These are phyloP conservation scores for Quillaja saponaria DNA, from an alignment of 306 rosid genomes.

Conservation along the genomic window DNA sequence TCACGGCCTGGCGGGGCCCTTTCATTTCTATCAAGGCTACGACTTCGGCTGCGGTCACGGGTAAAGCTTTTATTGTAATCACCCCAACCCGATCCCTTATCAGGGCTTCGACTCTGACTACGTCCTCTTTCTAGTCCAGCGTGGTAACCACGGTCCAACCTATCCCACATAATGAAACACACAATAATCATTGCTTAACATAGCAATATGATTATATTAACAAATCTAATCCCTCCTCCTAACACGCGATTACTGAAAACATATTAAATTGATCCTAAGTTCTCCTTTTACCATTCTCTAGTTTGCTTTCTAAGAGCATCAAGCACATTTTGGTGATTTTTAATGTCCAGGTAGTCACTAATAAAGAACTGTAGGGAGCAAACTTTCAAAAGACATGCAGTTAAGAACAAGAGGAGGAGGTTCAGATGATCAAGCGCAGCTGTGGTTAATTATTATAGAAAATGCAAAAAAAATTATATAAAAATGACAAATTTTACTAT, in stretches of 20 bases:
- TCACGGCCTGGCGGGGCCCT: conserved; percentile 37
- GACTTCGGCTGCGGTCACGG: conserved; percentile 74
- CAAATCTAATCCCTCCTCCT: not conserved
- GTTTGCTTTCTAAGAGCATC: too few species aligned
- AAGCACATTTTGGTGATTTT: too few species aligned
- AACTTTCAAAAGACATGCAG: too few species aligned
- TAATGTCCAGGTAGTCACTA: too few species aligned
- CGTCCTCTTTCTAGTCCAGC: conserved; percentile 41
- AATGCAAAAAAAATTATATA: not conserved
- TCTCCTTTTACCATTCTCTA: too few species aligned
- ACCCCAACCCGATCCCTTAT: conserved; percentile 54
- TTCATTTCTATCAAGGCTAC: conserved; percentile 47
- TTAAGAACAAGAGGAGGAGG: too few species aligned
- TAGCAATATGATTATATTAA: not conserved
- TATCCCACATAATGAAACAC: conserved; percentile 31
- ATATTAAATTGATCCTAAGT: too few species aligned
- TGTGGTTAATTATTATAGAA: too few species aligned
- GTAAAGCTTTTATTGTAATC: conserved; percentile 43
- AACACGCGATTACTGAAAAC: too few species aligned
- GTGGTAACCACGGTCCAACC: conserved; percentile 56
- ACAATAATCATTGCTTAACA: conserved; percentile 20
- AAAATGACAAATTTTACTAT: too few species aligned
- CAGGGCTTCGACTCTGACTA: conserved; percentile 58
- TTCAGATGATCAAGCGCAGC: too few species aligned
- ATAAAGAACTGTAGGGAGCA: too few species aligned